These are phyloP conservation scores for Amanita thiersii DNA, from an alignment of 768 basidiomycete genomes.

Conservation along the genomic window DNA sequence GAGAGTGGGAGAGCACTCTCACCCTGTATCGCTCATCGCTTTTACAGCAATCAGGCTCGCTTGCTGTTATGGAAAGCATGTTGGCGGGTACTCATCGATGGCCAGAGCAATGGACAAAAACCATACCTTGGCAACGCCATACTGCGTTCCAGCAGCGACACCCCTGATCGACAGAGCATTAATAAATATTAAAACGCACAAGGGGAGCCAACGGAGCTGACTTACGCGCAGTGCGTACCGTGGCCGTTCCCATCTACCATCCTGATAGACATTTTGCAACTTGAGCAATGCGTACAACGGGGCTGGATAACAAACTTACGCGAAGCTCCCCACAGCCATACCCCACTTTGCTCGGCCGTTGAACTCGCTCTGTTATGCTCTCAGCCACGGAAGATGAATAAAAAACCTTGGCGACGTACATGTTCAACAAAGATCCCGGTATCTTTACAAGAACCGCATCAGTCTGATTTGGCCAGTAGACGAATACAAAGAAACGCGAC, in stretches of 20 bases:
- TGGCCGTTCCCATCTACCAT: slow-evolving; percentile 10
- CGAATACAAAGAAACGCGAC: slow-evolving; percentile 1
- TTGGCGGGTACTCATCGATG: slow-evolving; percentile 9
- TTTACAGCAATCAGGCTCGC: slow-evolving; percentile 33
- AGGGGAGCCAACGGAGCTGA: too few species aligned
- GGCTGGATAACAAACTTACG: slow-evolving; percentile 7
- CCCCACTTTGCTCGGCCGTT: slow-evolving; percentile 35
- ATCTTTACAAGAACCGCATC: slow-evolving; percentile 2
- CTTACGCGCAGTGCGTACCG: slow-evolving; percentile 1
- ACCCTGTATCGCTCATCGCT: slow-evolving; percentile 30
- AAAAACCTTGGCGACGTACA: too few species aligned
- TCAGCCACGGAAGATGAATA: not conserved
- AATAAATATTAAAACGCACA: not conserved
- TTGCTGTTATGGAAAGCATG: slow-evolving; percentile 16
- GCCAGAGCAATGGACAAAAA: too few species aligned
- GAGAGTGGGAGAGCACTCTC: slow-evolving; percentile 1
- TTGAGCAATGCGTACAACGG: not conserved
- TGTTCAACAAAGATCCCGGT: slow-evolving; percentile 18
- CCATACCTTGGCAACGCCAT: slow-evolving; percentile 12
- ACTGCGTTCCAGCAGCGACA: slow-evolving; percentile 10
- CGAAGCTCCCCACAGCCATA: slow-evolving; percentile 22
- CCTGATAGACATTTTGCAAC: not conserved
- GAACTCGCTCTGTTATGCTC: slow-evolving; percentile 30
- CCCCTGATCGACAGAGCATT: slow-evolving; percentile 11
- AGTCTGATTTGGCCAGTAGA: not conserved